Evolutionary conservation across 129 eudicot genomes (phyloP).

Genomic region (Oenanthe sinensis): DNA sequence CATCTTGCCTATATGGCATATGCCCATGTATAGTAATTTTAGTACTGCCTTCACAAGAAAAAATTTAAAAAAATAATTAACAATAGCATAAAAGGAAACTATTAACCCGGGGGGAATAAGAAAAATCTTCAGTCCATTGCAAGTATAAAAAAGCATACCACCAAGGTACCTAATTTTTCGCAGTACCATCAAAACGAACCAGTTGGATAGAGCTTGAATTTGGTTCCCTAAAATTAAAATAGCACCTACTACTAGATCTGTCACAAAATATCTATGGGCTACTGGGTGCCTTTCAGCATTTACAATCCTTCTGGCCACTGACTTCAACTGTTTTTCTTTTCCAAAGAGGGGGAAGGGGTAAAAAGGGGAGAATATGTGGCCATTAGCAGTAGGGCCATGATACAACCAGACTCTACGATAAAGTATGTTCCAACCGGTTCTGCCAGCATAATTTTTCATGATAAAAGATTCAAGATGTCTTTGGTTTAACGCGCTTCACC

Average conservation of each 20-base stretch:
- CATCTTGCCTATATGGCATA: no score
- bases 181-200: not conserved
- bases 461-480: conserved; percentile 41
- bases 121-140: no score
- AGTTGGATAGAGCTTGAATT: not conserved
- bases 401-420: not conserved
- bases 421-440: conserved; percentile 7
- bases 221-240: not conserved
- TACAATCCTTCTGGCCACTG: not conserved
- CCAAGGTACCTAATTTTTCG: not conserved
- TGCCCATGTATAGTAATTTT: no score
- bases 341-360: not conserved
- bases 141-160: not conserved
- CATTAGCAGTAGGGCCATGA: not conserved
- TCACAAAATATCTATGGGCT: not conserved
- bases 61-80: no score
- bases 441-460: conserved; percentile 16
- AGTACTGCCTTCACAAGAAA: no score
- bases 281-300: not conserved
- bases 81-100: no score
- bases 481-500: conserved; percentile 83
- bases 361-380: not conserved
- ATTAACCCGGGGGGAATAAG: no score
- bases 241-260: not conserved
- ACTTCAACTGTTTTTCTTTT: not conserved